These are phyloP conservation scores for Leucoagaricus sp. DNA, from an alignment of 1,284 basidiomycete species.

Conservation along the genomic window DNA sequence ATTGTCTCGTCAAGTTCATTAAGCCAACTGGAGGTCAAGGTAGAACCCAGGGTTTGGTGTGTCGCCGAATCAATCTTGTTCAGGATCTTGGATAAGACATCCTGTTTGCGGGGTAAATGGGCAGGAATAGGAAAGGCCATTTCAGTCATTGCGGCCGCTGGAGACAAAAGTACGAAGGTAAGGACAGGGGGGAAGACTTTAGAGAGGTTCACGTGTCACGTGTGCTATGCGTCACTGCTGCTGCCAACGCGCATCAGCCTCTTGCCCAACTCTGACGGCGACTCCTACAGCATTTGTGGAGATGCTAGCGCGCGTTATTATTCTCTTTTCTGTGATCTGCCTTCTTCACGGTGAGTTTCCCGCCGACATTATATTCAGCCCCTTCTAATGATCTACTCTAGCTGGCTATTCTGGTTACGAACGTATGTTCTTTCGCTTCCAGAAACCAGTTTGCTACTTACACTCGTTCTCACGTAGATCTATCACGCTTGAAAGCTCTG, in stretches of 20 bases:
- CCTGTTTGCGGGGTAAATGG: conserved; percentile 66
- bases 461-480: conserved; percentile 43
- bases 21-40: conserved; percentile 67
- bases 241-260: not conserved
- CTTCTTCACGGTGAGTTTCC: conserved; percentile 10
- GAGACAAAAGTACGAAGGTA: not conserved
- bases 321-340: conserved; percentile 4
- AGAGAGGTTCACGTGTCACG: conserved; percentile 10
- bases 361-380: not conserved
- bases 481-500: conserved; percentile 73
- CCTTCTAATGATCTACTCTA: conserved; percentile 20
- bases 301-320: conserved; percentile 7
- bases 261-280: not conserved
- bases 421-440: conserved; percentile 44
- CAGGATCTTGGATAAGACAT: conserved; percentile 69
- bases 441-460: conserved; percentile 10
- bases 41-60: conserved; percentile 54
- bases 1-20: conserved; percentile 70
- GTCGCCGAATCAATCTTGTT: conserved; percentile 66
- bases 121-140: conserved; percentile 76
- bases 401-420: conserved; percentile 58
- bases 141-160: conserved; percentile 11
- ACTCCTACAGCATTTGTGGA: not conserved
- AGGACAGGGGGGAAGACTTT: not conserved
- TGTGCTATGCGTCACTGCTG: conserved; percentile 8